These are phyloP conservation scores for Verticillium zaregamsianum DNA, from an alignment of 2,329 filamentous ascomycete genomes.

Conservation along the genomic window DNA sequence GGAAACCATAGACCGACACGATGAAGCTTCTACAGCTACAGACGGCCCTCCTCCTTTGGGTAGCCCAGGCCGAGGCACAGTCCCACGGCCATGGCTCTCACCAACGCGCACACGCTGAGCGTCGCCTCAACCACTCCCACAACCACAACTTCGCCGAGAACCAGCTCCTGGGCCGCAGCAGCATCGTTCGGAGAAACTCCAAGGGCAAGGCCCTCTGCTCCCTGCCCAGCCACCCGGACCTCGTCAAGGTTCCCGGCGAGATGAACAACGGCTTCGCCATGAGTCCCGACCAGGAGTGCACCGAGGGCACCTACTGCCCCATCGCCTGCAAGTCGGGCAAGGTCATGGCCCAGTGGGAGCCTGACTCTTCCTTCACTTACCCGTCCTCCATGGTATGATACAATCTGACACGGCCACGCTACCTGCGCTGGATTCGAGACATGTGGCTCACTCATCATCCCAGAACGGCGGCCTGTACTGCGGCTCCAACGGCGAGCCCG, in stretches of 20 bases:
- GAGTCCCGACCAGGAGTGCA: slow-evolving; percentile 69
- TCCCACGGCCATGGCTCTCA: slow-evolving; percentile 34
- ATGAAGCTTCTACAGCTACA: slow-evolving; percentile 46
- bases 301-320: slow-evolving; percentile 66
- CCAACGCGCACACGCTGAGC: slow-evolving; percentile 24
- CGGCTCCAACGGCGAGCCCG: slow-evolving; percentile 58
- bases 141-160: slow-evolving; percentile 19
- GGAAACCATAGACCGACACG: slow-evolving; percentile 15
- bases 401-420: slow-evolving; percentile 4
- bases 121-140: slow-evolving; percentile 28
- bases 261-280: slow-evolving; percentile 75
- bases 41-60: slow-evolving; percentile 34
- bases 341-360: slow-evolving; percentile 77
- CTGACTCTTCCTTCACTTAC: slow-evolving; percentile 62
- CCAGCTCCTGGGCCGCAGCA: slow-evolving; percentile 7
- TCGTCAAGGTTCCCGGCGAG: slow-evolving; percentile 59
- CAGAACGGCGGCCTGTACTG: slow-evolving; percentile 74
- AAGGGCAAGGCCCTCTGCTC: slow-evolving; percentile 40
- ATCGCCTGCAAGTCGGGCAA: slow-evolving; percentile 72
- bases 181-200: slow-evolving; percentile 22
- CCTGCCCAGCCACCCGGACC: slow-evolving; percentile 62
- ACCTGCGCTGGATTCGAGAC: not conserved
- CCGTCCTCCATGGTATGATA: slow-evolving; percentile 63
- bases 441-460: not conserved
- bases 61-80: slow-evolving; percentile 31